Evolutionary conservation across 2,329 filamentous ascomycete species (phyloP), one percentile per base, ranked within the genome.

Genomic region (Venturia nashicola): DNA sequence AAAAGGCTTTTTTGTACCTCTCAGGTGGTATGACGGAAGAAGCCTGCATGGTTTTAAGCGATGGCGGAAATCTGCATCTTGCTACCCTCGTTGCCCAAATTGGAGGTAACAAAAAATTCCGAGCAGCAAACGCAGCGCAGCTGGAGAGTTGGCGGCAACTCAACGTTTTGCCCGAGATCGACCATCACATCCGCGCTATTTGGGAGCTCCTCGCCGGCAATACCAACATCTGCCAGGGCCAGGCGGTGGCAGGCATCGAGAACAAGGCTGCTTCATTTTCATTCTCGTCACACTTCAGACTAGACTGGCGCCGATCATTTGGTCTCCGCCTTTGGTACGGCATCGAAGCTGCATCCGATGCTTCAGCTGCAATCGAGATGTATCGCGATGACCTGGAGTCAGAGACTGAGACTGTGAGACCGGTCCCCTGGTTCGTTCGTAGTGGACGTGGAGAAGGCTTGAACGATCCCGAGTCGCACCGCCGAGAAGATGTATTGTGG

Each of bases 251-350:
- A 7, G 84, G 64, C 20, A 18, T 27, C 11, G 94, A 97, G 74
- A 90, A 97, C 75, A 86, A 89, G 55, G 83, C 88, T 46, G 83
- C 86, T 16, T 87, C 87, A 0, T 96, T 99, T 71, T 82, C 86
- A 63, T 89, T 99, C 67, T 89, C 91, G 0, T 83, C 89, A 69
- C 86, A 87, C 59, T 99, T 97, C 72, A 85, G 85, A 5, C 80
- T 99, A 43, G 89, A 95, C 72, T 99, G 94, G 94, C 87, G 90
- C 73, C 92, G 96, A 71, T 87, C 92, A 0, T 96, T 99, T 74
- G 93, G 90, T 12, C 81, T 99, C 61, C 86, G 92, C 54, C 80
- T 99, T 1, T 97, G 91, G 89, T 99, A 96, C 73, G 87, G 86
- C 55, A 89, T 86, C 48, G 80, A 83, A 2, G 79, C 83, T 42